These are phyloP conservation scores for Ajuga reptans DNA, from an alignment of 305 asterid genomes.

Conservation along the genomic window DNA sequence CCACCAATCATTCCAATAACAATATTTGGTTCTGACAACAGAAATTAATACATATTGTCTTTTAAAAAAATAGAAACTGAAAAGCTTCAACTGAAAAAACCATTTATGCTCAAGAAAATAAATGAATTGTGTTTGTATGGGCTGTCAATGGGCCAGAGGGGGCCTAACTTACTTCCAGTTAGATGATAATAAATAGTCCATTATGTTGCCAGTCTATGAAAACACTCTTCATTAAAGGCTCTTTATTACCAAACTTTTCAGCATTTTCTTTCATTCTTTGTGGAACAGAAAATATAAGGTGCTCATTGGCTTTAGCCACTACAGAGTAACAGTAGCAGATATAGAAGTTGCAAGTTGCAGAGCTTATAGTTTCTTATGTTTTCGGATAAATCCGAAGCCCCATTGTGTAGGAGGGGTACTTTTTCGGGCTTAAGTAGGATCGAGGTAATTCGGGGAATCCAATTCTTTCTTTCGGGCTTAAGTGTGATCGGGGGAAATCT, in stretches of 20 bases:
- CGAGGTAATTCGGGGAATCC: too few relatives aligned
- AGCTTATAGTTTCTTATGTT: too few relatives aligned
- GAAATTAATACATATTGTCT: background rate
- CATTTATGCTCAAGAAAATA: constrained; percentile 1
- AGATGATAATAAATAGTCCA: background rate
- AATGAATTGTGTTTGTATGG: constrained; percentile 11
- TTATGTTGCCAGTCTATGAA: constrained; percentile 6
- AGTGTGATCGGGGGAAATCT: too few relatives aligned
- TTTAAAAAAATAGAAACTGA: background rate
- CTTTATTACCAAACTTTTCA: background rate
- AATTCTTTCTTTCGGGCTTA: too few relatives aligned
- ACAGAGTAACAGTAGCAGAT: too few relatives aligned
- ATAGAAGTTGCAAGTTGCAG: too few relatives aligned
- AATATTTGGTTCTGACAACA: background rate
- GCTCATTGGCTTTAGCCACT: background rate
- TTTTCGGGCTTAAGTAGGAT: too few relatives aligned
- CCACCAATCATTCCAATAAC: constrained; percentile 17
- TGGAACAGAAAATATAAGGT: background rate
- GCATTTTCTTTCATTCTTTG: background rate
- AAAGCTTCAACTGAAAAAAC: constrained; percentile 7
- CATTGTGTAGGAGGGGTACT: too few relatives aligned
- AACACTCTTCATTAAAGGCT: background rate
- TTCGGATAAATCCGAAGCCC: too few relatives aligned
- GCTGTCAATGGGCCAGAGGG: constrained; percentile 28
- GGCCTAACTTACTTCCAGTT: constrained; percentile 21